Percentiles rank a stretch among this genome's conserved stretches.
Conservation (phyloP, 192 early-diverging fungal species). For the Linnemannia zychae region DNA sequence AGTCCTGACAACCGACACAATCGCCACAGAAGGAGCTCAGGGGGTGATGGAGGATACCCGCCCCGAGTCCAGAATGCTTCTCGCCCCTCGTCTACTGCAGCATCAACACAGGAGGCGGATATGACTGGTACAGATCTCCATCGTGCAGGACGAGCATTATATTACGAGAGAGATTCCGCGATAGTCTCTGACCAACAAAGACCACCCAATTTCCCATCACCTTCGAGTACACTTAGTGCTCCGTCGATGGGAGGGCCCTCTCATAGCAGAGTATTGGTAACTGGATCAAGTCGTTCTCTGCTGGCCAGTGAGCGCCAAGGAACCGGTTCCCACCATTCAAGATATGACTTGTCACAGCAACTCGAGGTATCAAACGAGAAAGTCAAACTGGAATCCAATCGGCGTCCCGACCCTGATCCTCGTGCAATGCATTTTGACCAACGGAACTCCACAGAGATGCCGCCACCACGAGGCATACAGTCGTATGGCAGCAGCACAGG, state of each 20-base stretch:
- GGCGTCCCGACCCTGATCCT: not conserved
- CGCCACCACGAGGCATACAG: not conserved
- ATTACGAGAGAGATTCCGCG: not conserved
- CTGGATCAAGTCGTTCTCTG: slow-evolving; percentile 11
- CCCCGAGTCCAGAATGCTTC: not conserved
- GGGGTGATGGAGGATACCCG: not conserved
- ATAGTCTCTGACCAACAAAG: not conserved
- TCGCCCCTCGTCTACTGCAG: not conserved
- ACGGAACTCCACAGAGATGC: not conserved
- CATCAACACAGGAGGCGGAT: not conserved
- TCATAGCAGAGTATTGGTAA: not conserved
- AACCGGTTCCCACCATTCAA: not conserved
- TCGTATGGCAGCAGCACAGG: not conserved
- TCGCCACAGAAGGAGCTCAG: not conserved
- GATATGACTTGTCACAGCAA: not conserved
- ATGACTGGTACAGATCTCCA: not conserved
- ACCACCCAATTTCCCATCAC: not conserved
- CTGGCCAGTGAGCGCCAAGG: not conserved
- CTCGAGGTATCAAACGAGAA: not conserved
- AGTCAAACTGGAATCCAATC: not conserved
- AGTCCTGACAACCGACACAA: not conserved
- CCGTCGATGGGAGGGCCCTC: not conserved
- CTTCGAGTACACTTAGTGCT: not conserved
- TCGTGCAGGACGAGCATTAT: not conserved
- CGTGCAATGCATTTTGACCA: not conserved